Conservation (phyloP, 257 asterid genomes). For the Ehretia macrophylla region DNA sequence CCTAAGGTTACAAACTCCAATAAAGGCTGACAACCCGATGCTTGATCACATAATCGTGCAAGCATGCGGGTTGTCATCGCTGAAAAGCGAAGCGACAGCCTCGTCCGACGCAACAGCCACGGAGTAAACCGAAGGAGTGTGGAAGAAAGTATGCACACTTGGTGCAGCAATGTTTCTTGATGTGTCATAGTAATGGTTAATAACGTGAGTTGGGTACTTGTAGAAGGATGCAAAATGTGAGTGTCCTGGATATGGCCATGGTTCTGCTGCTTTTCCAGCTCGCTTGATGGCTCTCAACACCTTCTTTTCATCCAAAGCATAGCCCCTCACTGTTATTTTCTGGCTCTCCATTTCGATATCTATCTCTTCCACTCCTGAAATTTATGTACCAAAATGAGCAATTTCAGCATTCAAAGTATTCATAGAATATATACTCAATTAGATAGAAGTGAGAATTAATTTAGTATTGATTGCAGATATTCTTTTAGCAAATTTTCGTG, state of each 20-base stretch:
- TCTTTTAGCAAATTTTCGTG: too few relatives aligned
- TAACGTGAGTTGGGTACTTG: constrained; percentile 70
- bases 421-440: too few relatives aligned
- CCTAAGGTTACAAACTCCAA: background rate
- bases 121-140: constrained; percentile 80
- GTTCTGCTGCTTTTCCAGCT: constrained; percentile 94
- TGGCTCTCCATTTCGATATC: constrained; percentile 87
- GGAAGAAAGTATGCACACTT: constrained; percentile 65
- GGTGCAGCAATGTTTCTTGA: constrained; percentile 63
- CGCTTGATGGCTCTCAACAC: constrained; percentile 75
- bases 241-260: constrained; percentile 92
- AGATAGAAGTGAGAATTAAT: too few relatives aligned
- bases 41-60: constrained; percentile 81
- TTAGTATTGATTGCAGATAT: too few relatives aligned
- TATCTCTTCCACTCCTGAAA: constrained; percentile 74
- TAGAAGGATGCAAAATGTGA: constrained; percentile 76
- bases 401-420: too few relatives aligned
- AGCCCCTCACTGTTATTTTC: constrained; percentile 75
- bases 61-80: constrained; percentile 94
- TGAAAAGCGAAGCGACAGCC: constrained; percentile 80
- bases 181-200: constrained; percentile 67
- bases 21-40: too few relatives aligned
- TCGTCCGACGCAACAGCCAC: constrained; percentile 86
- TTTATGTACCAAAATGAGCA: background rate
- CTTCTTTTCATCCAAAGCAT: constrained; percentile 59